phyloP scores from a whole-genome alignment of 805 yeast genomes.

The Hemisphaericaspora nanyangensis region DNA sequence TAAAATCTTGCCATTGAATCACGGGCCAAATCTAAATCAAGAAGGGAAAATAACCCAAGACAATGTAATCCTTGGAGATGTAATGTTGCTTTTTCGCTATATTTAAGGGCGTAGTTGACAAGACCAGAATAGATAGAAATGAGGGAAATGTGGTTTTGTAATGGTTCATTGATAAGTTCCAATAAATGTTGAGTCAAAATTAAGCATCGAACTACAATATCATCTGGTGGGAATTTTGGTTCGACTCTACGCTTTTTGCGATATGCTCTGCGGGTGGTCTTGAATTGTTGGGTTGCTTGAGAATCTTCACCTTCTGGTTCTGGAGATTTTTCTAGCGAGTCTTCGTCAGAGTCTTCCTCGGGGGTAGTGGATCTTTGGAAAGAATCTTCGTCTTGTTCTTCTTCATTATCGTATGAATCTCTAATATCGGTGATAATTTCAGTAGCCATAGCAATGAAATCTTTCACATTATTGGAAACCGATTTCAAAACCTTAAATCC shows the following conservation, averaged over 20 bases:
- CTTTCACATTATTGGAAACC: constrained; percentile 73
- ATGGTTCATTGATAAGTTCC: constrained; percentile 60
- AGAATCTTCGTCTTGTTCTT: constrained; percentile 23
- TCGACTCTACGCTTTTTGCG: constrained; percentile 31
- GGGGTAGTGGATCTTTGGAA: constrained; percentile 17
- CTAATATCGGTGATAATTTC: constrained; percentile 83
- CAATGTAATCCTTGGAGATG: constrained; percentile 68
- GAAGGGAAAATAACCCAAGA: constrained; percentile 73
- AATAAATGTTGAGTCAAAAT: constrained; percentile 65
- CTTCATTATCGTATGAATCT: constrained; percentile 55
- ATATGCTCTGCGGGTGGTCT: constrained; percentile 7
- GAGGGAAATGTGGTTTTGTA: constrained; percentile 61
- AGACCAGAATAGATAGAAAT: constrained; percentile 71
- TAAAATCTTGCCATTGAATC: constrained; percentile 64
- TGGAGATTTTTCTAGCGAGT: constrained; percentile 22
- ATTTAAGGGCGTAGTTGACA: constrained; percentile 67
- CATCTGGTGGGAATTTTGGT: constrained; percentile 40
- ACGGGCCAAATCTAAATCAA: constrained; percentile 60
- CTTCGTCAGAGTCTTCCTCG: constrained; percentile 17
- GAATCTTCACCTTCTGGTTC: constrained; percentile 15
- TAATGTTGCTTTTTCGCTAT: constrained; percentile 47
- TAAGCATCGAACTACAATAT: constrained; percentile 58
- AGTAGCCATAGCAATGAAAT: constrained; percentile 78
- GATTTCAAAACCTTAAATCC: constrained; percentile 65
- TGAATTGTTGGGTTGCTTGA: constrained; percentile 17